Evolutionary conservation across 345 rosid genomes (phyloP).

Genomic region (Eucalyptus curtisii): DNA sequence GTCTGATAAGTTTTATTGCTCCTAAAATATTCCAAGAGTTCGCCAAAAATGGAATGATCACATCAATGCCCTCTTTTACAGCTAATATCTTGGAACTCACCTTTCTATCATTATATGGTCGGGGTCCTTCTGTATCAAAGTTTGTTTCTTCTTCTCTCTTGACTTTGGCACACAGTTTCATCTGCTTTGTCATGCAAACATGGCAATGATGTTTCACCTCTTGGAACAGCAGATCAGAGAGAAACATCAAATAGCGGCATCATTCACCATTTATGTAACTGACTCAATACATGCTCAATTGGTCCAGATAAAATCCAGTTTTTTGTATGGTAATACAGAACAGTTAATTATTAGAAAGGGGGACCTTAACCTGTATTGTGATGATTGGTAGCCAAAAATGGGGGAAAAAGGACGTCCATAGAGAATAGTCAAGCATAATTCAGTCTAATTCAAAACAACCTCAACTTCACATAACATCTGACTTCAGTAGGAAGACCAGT

Average conservation of each 20-base stretch:
- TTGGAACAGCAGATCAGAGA: not conserved
- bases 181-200: not conserved
- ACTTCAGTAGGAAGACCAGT: not conserved
- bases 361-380: not conserved
- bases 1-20: not conserved
- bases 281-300: not conserved
- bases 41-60: not conserved
- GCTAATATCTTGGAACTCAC: not conserved
- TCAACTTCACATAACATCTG: not conserved
- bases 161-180: not conserved
- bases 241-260: not conserved
- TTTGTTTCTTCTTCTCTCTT: not conserved
- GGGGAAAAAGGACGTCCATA: not conserved
- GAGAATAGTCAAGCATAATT: not conserved
- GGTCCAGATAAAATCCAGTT: not conserved
- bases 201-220: not conserved
- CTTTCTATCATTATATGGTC: not conserved
- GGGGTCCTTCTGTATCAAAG: not conserved
- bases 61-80: not conserved
- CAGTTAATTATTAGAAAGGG: not conserved
- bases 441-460: not conserved
- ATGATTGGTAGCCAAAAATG: not conserved
- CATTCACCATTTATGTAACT: not conserved
- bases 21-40: not conserved
- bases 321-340: not conserved